Percentiles rank a stretch among this genome's conserved stretches.
phyloP scores from a whole-genome alignment of 2,329 filamentous ascomycete genomes.

The Calonectria montana region DNA sequence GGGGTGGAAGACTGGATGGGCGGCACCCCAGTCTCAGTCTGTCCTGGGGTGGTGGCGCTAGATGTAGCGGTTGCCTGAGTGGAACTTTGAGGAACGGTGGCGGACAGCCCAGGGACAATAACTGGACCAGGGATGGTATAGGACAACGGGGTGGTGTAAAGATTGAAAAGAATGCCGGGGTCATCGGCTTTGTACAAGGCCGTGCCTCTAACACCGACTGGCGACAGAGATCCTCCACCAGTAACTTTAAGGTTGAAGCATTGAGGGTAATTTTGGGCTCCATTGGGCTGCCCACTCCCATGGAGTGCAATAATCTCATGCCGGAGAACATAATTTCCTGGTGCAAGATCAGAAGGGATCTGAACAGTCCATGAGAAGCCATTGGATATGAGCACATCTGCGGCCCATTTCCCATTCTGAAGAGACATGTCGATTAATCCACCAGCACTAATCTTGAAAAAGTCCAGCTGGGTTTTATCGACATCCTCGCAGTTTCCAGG shows the following conservation, averaged over 20 bases:
- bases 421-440: conserved; percentile 63
- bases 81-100: not conserved
- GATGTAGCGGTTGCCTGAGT: not conserved
- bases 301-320: conserved; percentile 67
- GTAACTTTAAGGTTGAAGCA: conserved; percentile 61
- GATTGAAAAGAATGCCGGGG: conserved; percentile 49
- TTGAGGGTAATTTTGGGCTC: conserved; percentile 64
- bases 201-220: conserved; percentile 45
- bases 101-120: conserved; percentile 12
- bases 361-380: conserved; percentile 47
- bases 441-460: conserved; percentile 71
- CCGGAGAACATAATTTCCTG: conserved; percentile 60
- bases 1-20: not conserved
- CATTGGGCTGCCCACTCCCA: conserved; percentile 52
- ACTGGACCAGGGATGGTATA: conserved; percentile 45
- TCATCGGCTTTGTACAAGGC: conserved; percentile 44
- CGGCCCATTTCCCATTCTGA: conserved; percentile 50
- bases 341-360: conserved; percentile 46
- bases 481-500: conserved; percentile 65
- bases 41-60: not conserved
- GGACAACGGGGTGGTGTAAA: conserved; percentile 40
- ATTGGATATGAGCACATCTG: conserved; percentile 56
- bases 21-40: not conserved
- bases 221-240: conserved; percentile 51
- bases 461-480: conserved; percentile 64